Evolutionary conservation across 768 basidiomycete species (phyloP), one percentile per base, ranked within the genome.

Genomic region (Epithele typhae): DNA sequence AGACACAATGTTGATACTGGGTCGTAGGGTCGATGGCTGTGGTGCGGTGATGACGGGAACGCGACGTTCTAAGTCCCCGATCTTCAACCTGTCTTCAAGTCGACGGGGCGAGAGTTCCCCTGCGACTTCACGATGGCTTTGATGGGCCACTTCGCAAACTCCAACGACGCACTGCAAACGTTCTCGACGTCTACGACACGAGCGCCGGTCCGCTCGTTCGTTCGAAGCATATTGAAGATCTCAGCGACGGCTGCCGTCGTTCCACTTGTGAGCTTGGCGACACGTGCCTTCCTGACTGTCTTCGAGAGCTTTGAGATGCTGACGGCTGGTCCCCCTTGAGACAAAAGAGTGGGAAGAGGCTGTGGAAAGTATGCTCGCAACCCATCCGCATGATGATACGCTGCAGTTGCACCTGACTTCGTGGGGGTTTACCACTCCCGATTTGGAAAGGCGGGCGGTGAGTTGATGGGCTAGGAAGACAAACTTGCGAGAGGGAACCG

Each of bases 381-480:
- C 88, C 89, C 76, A 99, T 87, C 19, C 81, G 76, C 4, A 86
- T 46, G 19, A 98, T 71, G 22, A 88, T 66, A 2, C 57, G 65
- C 41, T 84, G 80, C 5, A 98, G 72, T 48, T 73, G 79, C 18
- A 64, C 57, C 58, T 92, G 90, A 43, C 34, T 64, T 52, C 5
- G 65, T 48, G 27, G 66, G 27, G 59, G 39, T 19, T 61, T 56
- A 22, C 62, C 44, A 8, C 61, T 52, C 46, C 30, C 4, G 71
- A 48, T 36, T 68, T 77, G 11, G 84, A 78, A 24, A 98, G 73
- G 7, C 94, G 80, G n/a, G 95, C 93, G 0, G 92, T 83, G 4
- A 99, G 78, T 66, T 99, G 96, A 66, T 94, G 92, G 9, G 91
- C 83, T 44, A 98, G 74, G 64, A 92, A 91, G 36, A 95, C 76